Conservation (phyloP, 1,139 yeast species). For the Saccharomyces hybrid region DNA sequence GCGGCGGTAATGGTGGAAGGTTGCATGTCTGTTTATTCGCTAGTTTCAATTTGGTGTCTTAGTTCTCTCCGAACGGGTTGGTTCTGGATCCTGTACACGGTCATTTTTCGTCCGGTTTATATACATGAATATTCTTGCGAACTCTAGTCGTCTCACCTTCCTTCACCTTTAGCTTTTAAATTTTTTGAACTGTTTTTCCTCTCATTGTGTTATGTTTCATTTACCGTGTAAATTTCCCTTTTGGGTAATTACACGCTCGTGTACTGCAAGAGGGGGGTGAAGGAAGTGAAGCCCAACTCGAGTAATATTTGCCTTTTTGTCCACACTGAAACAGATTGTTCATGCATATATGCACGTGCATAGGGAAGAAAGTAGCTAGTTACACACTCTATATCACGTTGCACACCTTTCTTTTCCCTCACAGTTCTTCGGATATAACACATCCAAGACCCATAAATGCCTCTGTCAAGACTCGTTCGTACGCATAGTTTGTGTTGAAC, state of each 20-base stretch:
- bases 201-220: neutral
- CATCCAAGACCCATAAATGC: slow-evolving; percentile 90
- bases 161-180: neutral
- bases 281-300: neutral
- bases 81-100: no score
- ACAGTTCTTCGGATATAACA: slow-evolving; percentile 60
- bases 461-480: slow-evolving; percentile 70
- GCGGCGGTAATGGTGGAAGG: slow-evolving; percentile 24
- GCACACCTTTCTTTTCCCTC: slow-evolving; percentile 7
- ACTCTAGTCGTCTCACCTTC: neutral
- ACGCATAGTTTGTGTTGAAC: slow-evolving; percentile 62
- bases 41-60: no score
- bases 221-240: neutral
- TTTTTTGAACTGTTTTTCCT: neutral
- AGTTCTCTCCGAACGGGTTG: no score
- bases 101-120: no score
- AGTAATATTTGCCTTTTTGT: neutral
- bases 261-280: neutral
- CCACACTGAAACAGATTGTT: neutral
- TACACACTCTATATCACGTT: neutral
- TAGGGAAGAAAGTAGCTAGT: neutral
- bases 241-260: neutral
- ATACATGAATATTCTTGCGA: neutral
- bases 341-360: neutral
- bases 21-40: slow-evolving; percentile 19